Conservation (phyloP, 1,284 basidiomycete genomes). For the Apiotrichum brassicae region DNA sequence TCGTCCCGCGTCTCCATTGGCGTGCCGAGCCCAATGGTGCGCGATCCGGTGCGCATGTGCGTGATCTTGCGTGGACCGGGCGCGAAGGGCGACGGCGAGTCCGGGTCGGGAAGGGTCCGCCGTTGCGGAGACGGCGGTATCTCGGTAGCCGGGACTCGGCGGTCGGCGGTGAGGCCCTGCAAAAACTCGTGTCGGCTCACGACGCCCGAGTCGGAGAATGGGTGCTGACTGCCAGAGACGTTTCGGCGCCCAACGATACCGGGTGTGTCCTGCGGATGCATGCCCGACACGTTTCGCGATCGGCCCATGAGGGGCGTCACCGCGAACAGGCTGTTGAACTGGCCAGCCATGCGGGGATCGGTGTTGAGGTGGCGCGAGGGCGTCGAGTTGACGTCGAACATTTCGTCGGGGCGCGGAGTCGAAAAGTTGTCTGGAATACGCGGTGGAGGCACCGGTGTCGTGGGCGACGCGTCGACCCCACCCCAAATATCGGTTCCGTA, state of each 20-base stretch:
- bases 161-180: constrained; percentile 13
- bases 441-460: constrained; percentile 31
- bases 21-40: constrained; percentile 17
- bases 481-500: constrained; percentile 39
- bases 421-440: constrained; percentile 28
- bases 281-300: constrained; percentile 25
- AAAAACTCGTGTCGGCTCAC: constrained; percentile 36
- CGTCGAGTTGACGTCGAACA: constrained; percentile 43
- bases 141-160: constrained; percentile 5
- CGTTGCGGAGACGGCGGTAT: constrained; percentile 16
- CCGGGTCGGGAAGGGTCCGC: constrained; percentile 24
- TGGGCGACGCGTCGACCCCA: constrained; percentile 30
- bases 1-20: too few species aligned
- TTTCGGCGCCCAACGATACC: constrained; percentile 16
- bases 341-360: constrained; percentile 20
- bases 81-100: constrained; percentile 30
- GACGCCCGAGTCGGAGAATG: constrained; percentile 19
- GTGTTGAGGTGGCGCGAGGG: constrained; percentile 41
- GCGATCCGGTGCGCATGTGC: constrained; percentile 31
- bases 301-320: constrained; percentile 37
- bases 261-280: constrained; percentile 23
- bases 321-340: constrained; percentile 38
- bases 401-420: constrained; percentile 38
- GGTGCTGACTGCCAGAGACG: constrained; percentile 13
- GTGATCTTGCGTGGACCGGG: constrained; percentile 25